Evolutionary conservation across 371 early-diverging fungal genomes (phyloP), one percentile per base, ranked within the genome.

Genomic region (Blakeslea trispora): DNA sequence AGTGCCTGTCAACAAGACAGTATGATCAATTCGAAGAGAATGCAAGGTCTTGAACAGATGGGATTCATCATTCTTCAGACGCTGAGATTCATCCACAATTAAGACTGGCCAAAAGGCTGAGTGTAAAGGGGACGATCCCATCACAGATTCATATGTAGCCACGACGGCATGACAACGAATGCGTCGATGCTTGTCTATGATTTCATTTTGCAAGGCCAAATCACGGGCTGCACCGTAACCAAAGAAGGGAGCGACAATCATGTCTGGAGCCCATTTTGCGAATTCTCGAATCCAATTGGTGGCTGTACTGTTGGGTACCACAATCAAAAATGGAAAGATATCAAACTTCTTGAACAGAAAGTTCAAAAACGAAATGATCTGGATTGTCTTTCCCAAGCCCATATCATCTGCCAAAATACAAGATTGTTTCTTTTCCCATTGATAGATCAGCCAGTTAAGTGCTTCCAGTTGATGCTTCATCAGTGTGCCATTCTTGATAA

Each of bases 341-440:
- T 71, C 41, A 45, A 74, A 74, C 23, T 79, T 66, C 19, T 75
- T 68, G 43, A 65, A 71, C 4, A 92, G 56, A n/a, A 65, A 72
- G 32, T 69, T 71, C 21, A 97, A 64, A 57, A 93, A 88, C 0
- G 91, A 71, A 21, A 96, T 88, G 21, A 88, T 81, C 64, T 97
- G 96, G 31, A 96, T 83, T 0, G 97, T 96, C 69, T 96, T 96
- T 59, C 93, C 97, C 53, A 95, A 68, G 8, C 94, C 94, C 92
- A 94, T 94, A 66, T 95, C 94, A 74, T 97, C 97, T 2, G 97
- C 97, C 49, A 98, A 81, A 35, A 98, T 91, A 55, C 85, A 81
- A 0, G 86, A 71, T 55, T 77, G 65, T 34, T 71, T 28, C 45
- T 71, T 61, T 58, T 72, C 72, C 89, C 91, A 87, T 59, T 88